Evolutionary conservation across 2,329 filamentous ascomycete species (phyloP).

Genomic region (Aspergillus tanneri): DNA sequence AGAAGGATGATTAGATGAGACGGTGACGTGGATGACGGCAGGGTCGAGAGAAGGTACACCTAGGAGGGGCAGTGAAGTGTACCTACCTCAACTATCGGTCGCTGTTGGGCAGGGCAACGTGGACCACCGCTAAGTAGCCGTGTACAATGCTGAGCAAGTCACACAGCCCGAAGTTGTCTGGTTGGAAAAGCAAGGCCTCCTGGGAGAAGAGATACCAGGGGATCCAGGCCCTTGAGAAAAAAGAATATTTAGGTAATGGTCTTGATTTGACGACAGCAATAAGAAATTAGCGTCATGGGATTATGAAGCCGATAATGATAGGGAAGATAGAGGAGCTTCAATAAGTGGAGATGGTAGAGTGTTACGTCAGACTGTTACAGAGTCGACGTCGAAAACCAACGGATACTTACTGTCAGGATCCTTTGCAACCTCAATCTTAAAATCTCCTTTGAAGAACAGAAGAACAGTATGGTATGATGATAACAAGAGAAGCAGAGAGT

Average conservation of each 20-base stretch:
- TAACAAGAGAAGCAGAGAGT: background rate
- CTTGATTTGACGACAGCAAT: background rate
- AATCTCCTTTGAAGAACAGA: background rate
- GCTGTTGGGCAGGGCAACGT: constrained; percentile 17
- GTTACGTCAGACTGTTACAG: background rate
- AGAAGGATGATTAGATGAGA: background rate
- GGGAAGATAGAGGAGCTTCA: background rate
- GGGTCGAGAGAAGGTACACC: constrained; percentile 2
- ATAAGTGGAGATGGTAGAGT: background rate
- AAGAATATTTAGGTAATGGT: background rate
- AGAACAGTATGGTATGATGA: background rate
- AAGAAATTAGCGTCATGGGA: too few species aligned
- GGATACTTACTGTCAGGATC: too few species aligned
- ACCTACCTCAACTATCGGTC: constrained; percentile 17
- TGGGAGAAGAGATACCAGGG: background rate
- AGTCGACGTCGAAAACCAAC: background rate
- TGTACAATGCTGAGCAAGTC: constrained; percentile 3
- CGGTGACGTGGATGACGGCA: constrained; percentile 13
- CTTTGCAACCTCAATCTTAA: background rate
- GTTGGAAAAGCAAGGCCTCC: too few species aligned
- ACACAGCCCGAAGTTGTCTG: constrained; percentile 7
- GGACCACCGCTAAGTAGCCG: constrained; percentile 4
- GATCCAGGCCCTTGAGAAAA: background rate
- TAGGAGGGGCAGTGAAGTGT: constrained; percentile 17
- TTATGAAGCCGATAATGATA: too few species aligned